A percentile compares a stretch with the other conserved stretches of the same genome.
Evolutionary conservation across 2,329 filamentous ascomycete species (phyloP).

Genomic region (Phaeosphaeriaceae sp.): DNA sequence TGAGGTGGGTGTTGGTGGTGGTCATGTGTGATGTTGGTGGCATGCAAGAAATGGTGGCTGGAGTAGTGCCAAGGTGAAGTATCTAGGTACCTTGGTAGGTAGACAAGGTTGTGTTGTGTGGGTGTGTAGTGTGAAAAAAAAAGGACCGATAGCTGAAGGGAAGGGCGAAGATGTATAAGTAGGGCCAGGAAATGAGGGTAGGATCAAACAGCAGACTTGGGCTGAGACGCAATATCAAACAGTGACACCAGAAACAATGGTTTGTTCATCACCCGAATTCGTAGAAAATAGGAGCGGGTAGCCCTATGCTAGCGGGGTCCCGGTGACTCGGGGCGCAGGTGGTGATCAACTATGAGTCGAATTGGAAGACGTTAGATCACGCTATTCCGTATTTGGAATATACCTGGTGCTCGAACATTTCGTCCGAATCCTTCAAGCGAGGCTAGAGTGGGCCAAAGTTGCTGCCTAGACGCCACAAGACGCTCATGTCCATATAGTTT

Average conservation of each 20-base stretch:
- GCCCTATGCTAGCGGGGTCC: background rate
- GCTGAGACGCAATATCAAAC: conserved; percentile 11
- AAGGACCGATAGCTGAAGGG: conserved; percentile 12
- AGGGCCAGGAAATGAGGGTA: conserved; percentile 8
- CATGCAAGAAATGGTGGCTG: conserved; percentile 1
- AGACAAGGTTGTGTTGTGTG: background rate
- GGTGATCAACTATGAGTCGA: background rate
- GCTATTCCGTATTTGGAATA: background rate
- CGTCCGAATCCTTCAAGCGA: conserved; percentile 8
- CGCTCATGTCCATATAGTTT: too few relatives aligned
- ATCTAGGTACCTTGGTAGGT: too few relatives aligned
- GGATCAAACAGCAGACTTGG: conserved; percentile 14
- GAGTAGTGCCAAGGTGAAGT: too few relatives aligned
- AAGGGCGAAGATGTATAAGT: conserved; percentile 23
- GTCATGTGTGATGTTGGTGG: conserved; percentile 23
- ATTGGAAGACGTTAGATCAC: background rate
- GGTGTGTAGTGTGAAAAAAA: background rate
- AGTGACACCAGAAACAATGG: conserved; percentile 8
- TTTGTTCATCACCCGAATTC: conserved; percentile 6
- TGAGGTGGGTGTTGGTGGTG: conserved; percentile 30
- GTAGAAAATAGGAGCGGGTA: conserved; percentile 17
- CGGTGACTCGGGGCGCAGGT: background rate
- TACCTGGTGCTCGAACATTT: conserved; percentile 5
- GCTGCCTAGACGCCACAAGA: conserved; percentile 14
- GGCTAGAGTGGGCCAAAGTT: background rate